Conservation (phyloP, 2,329 filamentous ascomycete genomes). For the Fusarium fujikuroi region DNA sequence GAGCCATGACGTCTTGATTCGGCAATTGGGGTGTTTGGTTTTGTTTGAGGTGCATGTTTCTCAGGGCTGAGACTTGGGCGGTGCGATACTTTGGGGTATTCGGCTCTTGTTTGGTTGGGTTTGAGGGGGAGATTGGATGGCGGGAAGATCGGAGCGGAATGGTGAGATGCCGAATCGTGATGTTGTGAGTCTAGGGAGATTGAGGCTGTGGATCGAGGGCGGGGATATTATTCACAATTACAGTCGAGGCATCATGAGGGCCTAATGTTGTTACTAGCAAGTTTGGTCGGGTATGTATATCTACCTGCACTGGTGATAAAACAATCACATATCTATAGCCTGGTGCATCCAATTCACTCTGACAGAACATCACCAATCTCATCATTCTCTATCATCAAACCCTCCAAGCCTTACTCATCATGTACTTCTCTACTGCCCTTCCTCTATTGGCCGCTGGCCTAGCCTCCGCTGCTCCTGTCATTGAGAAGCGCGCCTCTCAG, state of each 20-base stretch:
- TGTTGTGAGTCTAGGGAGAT: not conserved
- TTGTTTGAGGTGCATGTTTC: not conserved
- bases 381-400: not conserved
- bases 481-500: conserved; percentile 23
- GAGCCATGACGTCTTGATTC: not conserved
- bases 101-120: not conserved
- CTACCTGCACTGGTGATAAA: not conserved
- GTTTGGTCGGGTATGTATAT: not conserved
- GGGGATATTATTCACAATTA: not conserved
- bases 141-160: conserved; percentile 5
- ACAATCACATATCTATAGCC: not conserved
- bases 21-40: not conserved
- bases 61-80: not conserved
- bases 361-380: not conserved
- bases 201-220: not conserved
- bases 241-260: not conserved
- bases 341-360: not conserved
- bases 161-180: not conserved
- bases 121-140: not conserved
- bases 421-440: conserved; percentile 20
- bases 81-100: not conserved
- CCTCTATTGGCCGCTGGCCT: conserved; percentile 24
- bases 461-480: conserved; percentile 23
- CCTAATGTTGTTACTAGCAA: not conserved
- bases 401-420: not conserved